Evolutionary conservation across 352 stramenopile species (phyloP), one percentile per base, ranked within the genome.

Genomic region (Phytopythium helicoides): DNA sequence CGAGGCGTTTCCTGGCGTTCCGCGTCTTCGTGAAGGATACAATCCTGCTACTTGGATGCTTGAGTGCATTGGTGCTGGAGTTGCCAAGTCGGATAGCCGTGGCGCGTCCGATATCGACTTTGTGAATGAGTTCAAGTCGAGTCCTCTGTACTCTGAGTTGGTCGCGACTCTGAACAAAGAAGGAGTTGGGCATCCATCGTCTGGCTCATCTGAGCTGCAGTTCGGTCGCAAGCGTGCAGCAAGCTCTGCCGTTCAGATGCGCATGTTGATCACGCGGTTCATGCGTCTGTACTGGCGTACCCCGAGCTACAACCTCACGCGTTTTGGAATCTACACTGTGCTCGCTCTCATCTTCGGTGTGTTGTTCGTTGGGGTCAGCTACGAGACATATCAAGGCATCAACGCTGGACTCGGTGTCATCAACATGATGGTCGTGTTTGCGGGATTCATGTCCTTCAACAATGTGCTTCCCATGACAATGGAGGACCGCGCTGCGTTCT

Each of bases 11-110:
- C 61, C 60, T 11, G 56, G 44, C 6, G 58, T 59, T 19, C 44
- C 37, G 47, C 52, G 39, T 28, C 84, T 95, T 51, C 64, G 69
- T 31, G 23, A 39, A 16, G 79, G 73, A 82, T 84, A 89, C 57
- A 97, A 97, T 48, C 88, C 88, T 16, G 79, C 86, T 35, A 92
- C 83, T 10, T 97, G 86, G 86, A 95, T 95, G 74, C 68, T 97
- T 15, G 73, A 87, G 47, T 76, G 55, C 37, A 72, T 83, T 87
- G 69, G 68, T 3, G 65, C 67, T 40, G 82, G 56, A 12, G 56
- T 61, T n/a, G n/a, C n/a, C n/a, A n/a, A n/a, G n/a, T n/a, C n/a
- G n/a, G n/a, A n/a, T n/a, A n/a, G n/a, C n/a, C n/a, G n/a, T n/a
- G n/a, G n/a, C n/a, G n/a, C n/a, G n/a, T n/a, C n/a, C n/a, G n/a